Evolutionary conservation across 208 protist species (phyloP), one percentile per base, ranked within the genome.

Genomic region (Leptomonas seymouri): DNA sequence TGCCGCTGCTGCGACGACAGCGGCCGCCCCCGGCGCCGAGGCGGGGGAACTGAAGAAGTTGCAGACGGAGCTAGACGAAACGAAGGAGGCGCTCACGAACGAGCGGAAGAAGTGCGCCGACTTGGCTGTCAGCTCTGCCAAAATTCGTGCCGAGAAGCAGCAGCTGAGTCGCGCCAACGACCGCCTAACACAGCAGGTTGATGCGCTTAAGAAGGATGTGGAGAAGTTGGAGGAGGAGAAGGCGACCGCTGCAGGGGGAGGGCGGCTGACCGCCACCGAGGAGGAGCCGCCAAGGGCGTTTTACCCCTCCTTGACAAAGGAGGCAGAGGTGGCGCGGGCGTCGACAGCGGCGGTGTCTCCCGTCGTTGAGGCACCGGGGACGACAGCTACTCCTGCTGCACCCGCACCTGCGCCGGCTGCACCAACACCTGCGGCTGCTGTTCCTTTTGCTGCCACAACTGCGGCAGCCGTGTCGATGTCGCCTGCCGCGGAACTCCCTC

Each of bases 21-120:
- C 65, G 16, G 27, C 65, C 25, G 42, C 23, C 34, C 16, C 60
- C 18, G 42, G n/a, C 20, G 67, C 49, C 15, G 46, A 57, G 14
- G 56, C 80, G 34, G 83, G 81, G 41, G 82, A 87, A 57, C 15
- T 86, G 45, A 81, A 84, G 31, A 65, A 69, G 25, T 56, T 93
- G 51, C 69, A 85, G 63, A 68, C 39, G 25, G 80, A 96, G 51
- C 64, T 94, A 31, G 73, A 77, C 21, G 86, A 93, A 59, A 70
- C 79, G 34, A 91, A 89, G 66, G 87, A 92, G 59, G 79, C 84
- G 34, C 65, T 95, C 25, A 74, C 78, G 30, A 87, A 65, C 39
- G 86, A 93, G 63, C 83, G 86, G 21, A 90, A 85, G 69, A 76
- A 82, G 39, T 81, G 73, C 39, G 84, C 87, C 20, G 86, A 93